Evolutionary conservation across 441 rosid species (phyloP), one percentile per base, ranked within the genome.

Genomic region (Pelargonium fulgidum): DNA sequence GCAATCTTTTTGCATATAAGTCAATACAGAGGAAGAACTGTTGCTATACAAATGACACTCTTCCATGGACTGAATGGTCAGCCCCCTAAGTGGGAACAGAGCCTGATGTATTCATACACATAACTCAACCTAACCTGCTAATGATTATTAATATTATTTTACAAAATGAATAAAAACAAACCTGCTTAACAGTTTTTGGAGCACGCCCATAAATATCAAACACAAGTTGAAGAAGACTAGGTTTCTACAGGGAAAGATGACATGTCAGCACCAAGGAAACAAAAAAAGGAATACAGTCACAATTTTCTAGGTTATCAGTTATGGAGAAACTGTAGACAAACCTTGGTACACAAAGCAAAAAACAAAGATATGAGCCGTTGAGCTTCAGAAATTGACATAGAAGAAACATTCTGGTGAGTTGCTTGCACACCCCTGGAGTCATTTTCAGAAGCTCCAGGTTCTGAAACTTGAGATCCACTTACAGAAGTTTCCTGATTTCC

Each of bases 271-370:
- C 41, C 29, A 20, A 2, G 45, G 33, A 42, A 62, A 64, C 42
- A 80, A 65, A 41, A 59, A 59, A 42, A 65, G 22, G 22, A 73
- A 61, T 47, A 8, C 52, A 19, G 14, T 14, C 7, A 39, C 42
- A 39, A 39, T 39, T 45, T 66, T 58, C 20, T 19, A 41, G 77
- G 12, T 66, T 70, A 64, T 48, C 59, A 71, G 72, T 44, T 6
- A 39, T 62, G 67, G 29, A 66, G 62, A 36, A 70, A 69, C 61
- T 20, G 58, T 50, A 45, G 13, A 65, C 86, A 71, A 65, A 96
- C 99, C 98, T 95, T 93, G 72, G 89, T 89, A 79, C 98, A 95
- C 68, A 95, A 85, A 73, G 98, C 97, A 73, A 91, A 96, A 85
- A 83, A 91, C 77, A 96, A 81, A 78, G 99, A 96, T 74, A 85